Conservation (phyloP, 257 asterid species). For the Nicotiana obtusifolia region DNA sequence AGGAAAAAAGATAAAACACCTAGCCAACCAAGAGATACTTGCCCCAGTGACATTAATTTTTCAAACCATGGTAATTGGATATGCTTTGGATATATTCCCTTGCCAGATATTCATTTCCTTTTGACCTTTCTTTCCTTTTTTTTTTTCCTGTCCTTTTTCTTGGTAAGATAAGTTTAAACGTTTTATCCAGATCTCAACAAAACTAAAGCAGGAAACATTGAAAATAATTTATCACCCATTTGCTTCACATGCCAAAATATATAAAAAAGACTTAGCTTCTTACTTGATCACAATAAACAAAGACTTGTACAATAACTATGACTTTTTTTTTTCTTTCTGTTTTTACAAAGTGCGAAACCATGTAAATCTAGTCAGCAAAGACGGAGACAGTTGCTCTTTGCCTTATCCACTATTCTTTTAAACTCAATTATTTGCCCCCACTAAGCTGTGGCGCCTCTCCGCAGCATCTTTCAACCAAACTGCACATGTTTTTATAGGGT, state of each 20-base stretch:
- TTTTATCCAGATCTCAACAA: neutral
- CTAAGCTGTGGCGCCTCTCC: conserved; percentile 31
- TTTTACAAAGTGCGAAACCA: neutral
- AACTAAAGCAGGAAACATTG: neutral
- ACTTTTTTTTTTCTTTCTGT: neutral
- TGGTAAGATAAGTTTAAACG: neutral
- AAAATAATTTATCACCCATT: neutral
- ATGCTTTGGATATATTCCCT: conserved; percentile 4
- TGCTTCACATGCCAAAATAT: neutral
- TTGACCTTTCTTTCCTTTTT: neutral
- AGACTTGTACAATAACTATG: neutral
- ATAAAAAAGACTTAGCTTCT: neutral
- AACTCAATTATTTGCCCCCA: neutral
- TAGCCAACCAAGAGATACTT: too few relatives aligned
- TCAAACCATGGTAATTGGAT: neutral
- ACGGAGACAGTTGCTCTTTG: neutral
- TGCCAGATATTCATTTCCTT: neutral
- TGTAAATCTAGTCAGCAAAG: conserved; percentile 34
- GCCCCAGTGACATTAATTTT: neutral
- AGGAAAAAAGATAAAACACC: too few relatives aligned
- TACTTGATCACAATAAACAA: neutral
- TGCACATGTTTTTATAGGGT: neutral
- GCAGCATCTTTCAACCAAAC: conserved; percentile 15
- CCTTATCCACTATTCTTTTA: conserved; percentile 26
- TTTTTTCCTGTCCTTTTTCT: neutral